Evolutionary conservation across 345 rosid species (phyloP).

Genomic region (Turnera subulata): DNA sequence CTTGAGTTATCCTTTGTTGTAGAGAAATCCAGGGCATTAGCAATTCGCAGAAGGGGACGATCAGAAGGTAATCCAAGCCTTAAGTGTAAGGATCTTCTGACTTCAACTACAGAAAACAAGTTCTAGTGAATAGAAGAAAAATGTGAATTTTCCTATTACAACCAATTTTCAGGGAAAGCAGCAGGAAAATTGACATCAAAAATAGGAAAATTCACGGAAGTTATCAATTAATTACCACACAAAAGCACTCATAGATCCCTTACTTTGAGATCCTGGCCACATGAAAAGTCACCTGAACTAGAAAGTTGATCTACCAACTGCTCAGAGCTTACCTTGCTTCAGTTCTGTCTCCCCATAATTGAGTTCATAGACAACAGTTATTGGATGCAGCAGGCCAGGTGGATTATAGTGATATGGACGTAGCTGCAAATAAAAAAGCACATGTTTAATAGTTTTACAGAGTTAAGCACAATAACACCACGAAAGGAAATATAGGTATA

Average conservation of each 20-base stretch:
- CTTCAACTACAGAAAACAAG: slow-evolving; percentile 49
- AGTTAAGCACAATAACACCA: too few relatives aligned
- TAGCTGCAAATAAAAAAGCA: slow-evolving; percentile 46
- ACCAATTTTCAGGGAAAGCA: too few relatives aligned
- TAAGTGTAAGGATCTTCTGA: slow-evolving; percentile 65
- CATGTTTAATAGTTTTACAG: too few relatives aligned
- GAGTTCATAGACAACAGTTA: slow-evolving; percentile 79
- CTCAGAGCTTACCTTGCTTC: slow-evolving; percentile 65
- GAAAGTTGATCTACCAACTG: background rate
- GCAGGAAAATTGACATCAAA: background rate
- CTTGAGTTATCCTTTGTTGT: slow-evolving; percentile 32
- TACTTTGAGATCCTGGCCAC: background rate
- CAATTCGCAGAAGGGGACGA: slow-evolving; percentile 81
- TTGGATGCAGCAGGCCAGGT: slow-evolving; percentile 68
- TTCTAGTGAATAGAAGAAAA: slow-evolving; percentile 7
- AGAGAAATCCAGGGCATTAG: slow-evolving; percentile 66
- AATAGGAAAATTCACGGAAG: background rate
- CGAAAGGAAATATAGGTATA: too few relatives aligned
- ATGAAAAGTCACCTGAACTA: background rate
- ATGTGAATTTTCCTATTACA: slow-evolving; percentile 1
- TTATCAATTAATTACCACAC: background rate
- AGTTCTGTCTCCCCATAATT: slow-evolving; percentile 84
- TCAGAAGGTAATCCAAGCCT: slow-evolving; percentile 82
- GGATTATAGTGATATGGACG: slow-evolving; percentile 64
- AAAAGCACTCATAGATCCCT: background rate